A percentile compares a stretch with the other conserved stretches of the same genome.
Conservation (phyloP, 2,329 filamentous ascomycete species). For the Paraphoma chrysanthemicola region DNA sequence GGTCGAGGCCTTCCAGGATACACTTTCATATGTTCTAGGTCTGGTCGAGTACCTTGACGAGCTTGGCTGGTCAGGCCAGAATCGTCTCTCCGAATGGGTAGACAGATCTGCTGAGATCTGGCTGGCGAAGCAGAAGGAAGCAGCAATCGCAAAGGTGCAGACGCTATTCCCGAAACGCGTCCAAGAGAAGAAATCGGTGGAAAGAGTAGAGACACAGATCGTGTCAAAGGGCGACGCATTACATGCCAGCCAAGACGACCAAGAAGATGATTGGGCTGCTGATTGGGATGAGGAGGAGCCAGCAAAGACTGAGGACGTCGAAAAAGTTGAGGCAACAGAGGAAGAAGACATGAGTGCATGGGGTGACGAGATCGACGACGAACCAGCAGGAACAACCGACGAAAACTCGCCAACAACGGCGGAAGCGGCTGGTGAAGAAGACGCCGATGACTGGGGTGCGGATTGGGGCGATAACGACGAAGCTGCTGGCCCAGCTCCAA, state of each 20-base stretch:
- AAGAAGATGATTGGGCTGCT: slow-evolving; percentile 74
- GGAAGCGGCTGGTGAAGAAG: slow-evolving; percentile 42
- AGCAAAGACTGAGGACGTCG: slow-evolving; percentile 10
- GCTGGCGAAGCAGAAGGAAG: slow-evolving; percentile 83
- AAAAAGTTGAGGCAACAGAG: slow-evolving; percentile 25
- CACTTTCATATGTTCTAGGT: slow-evolving; percentile 67
- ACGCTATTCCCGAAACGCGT: slow-evolving; percentile 72
- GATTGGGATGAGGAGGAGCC: slow-evolving; percentile 73
- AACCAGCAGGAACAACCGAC: slow-evolving; percentile 21
- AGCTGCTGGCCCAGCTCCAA: slow-evolving; percentile 14
- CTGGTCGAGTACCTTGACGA: slow-evolving; percentile 71
- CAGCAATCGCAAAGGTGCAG: slow-evolving; percentile 77
- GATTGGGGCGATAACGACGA: slow-evolving; percentile 74
- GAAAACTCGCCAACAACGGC: slow-evolving; percentile 45
- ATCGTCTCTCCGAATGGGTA: slow-evolving; percentile 78
- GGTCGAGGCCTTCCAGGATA: slow-evolving; percentile 73
- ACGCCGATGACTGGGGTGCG: slow-evolving; percentile 74
- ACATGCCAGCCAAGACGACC: slow-evolving; percentile 59
- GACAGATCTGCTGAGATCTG: slow-evolving; percentile 81
- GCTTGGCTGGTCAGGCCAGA: slow-evolving; percentile 67
- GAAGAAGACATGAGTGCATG: slow-evolving; percentile 59
- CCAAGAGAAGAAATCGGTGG: slow-evolving; percentile 72
- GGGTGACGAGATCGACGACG: slow-evolving; percentile 52
- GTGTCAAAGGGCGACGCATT: slow-evolving; percentile 74
- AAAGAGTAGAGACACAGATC: slow-evolving; percentile 83